Evolutionary conservation across 1,139 yeast species (phyloP), one percentile per base, ranked within the genome.

Genomic region (Suhomyces guaymorum): DNA sequence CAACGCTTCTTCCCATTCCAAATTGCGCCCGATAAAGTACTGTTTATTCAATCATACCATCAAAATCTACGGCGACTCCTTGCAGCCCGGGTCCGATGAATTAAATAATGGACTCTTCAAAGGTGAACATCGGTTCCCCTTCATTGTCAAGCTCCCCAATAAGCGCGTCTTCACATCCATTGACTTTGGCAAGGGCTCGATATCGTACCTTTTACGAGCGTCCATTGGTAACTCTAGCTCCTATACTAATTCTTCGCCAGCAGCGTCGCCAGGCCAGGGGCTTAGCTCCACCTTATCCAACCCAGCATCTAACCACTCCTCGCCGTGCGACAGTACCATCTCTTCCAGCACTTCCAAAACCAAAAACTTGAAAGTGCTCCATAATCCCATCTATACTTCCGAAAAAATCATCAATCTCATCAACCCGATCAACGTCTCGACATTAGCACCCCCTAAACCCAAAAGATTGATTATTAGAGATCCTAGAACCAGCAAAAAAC

Each of bases 91-190:
- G 15, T 29, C 40, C 2, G 28, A 28, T 8, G 51, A 61, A 8
- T 62, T 61, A 37, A 32, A 55, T 13, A 65, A 61, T 44, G 87
- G 87, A 0, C 54, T 83, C 16, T 75, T 78, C 29, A 79, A 80
- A 47, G 97, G 97, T 18, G 92, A 86, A 51, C 97, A 89, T 57
- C 66, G 87, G 24, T 89, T 89, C 55, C 95, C 95, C 10, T 89
- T 89, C 52, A 78, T 83, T 33, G 86, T 88, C 28, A 81, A 77
- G 45, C 67, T 89, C 18, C 96, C 96, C 2, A 73, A 72, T 46
- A 79, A 76, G 47, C 73, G 85, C 43, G 70, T 87, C 4, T 82
- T 73, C 55, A 83, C 92, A 17, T 80, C 90, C 38, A 75, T 89
- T 17, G 85, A 82, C 46, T 89, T 89, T 52, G 96, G 90, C 46